Conservation (phyloP, 129 eudicot genomes). For the Heracleum sosnowskyi region DNA sequence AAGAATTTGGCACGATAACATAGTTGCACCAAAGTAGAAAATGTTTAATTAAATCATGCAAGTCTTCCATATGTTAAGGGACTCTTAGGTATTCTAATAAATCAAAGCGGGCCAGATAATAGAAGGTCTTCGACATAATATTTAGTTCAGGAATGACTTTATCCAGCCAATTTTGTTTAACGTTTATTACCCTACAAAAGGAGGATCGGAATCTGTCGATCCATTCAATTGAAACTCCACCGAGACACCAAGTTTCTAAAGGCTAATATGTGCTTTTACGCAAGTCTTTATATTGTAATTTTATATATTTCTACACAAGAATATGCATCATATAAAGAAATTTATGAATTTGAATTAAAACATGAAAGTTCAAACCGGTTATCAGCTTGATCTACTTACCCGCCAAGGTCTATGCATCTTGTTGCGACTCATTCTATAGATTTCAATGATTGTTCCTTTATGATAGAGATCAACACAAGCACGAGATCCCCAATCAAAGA, state of each 20-base stretch:
- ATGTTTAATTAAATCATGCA: background rate
- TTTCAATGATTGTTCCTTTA: conserved; percentile 92
- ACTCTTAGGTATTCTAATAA: background rate
- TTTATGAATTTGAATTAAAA: background rate
- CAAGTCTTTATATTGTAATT: background rate
- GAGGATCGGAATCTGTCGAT: background rate
- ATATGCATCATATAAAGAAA: background rate
- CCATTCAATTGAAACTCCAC: background rate
- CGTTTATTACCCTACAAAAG: background rate
- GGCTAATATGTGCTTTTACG: background rate
- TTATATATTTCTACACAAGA: background rate
- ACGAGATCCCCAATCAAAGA: conserved; percentile 98
- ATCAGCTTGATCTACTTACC: conserved; percentile 32
- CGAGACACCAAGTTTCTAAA: background rate
- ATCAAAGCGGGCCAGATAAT: background rate
- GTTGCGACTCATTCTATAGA: conserved; percentile 96
- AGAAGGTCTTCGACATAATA: background rate
- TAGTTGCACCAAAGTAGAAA: background rate
- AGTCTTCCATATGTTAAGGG: background rate
- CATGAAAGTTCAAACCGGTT: background rate
- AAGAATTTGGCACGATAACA: background rate
- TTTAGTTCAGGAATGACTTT: background rate
- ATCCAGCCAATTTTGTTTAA: background rate
- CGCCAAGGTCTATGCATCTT: conserved; percentile 99
- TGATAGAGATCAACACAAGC: conserved; percentile 99